Evolutionary conservation across 306 rosid species (phyloP), one percentile per base, ranked within the genome.

Genomic region (Cicer chorassanicum): DNA sequence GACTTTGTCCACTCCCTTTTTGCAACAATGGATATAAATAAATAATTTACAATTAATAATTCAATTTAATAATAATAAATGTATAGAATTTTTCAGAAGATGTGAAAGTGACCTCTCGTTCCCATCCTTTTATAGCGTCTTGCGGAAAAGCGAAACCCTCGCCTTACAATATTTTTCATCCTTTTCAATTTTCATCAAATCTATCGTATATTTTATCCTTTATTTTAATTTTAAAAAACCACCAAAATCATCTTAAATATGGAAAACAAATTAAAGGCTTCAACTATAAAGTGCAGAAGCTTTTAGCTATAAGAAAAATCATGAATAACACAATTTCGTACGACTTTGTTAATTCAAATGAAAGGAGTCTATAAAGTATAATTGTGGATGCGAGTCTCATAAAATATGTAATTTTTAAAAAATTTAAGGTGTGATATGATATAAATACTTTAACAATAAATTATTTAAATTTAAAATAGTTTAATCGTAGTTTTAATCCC

Each of bases 131-230:
- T 18, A 11, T 63, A 48, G 24, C 70, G 21, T 62, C 24, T 71
- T 19, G 50, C 8, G 14, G 29, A 74, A 18, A 34, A 45, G 6
- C 38, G 40, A 55, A 77, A 45, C 10, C n/a, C 45, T 19, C 38
- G 61, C 77, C 76, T 46, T 46, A 16, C 44, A 59, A 6, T 61
- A 60, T 60, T 73, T 70, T 55, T 45, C 19, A 38, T 45, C 39
- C 8, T 61, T 73, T 45, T 45, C 7, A 12, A 6, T 61, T 73
- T 45, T 45, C 7, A 12, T 13, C 6, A 6, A 43, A 57, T 8
- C 48, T 7, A 54, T 6, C 49, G 1, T 48, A 16, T 6, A 19
- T n/a, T n/a, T 21, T 42, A 14, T 74, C 51, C 0, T 53, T 12
- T 1, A 15, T 40, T 19, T 19, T 54, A 1, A 29, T 55, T 19